phyloP scores from a whole-genome alignment of 2,329 filamentous ascomycete genomes.

The Thelonectria rubi region DNA sequence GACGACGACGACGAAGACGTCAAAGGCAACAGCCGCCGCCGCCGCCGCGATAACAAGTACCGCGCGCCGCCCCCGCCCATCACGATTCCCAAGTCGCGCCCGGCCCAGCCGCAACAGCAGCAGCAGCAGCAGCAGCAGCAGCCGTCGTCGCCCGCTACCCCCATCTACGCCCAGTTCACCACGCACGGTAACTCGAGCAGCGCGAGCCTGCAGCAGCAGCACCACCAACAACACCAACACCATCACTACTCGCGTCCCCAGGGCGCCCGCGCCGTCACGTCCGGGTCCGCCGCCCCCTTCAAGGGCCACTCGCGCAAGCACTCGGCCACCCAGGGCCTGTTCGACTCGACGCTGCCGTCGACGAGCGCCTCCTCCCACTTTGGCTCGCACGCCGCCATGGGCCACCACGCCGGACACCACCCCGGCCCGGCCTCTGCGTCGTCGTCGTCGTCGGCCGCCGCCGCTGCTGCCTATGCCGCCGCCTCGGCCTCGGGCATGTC shows the following conservation, averaged over 20 bases:
- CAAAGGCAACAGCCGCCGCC: too few species aligned
- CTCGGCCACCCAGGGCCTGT: slow-evolving; percentile 78
- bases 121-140: slow-evolving; percentile 32
- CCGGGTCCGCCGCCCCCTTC: slow-evolving; percentile 45
- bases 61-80: slow-evolving; percentile 45
- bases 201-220: slow-evolving; percentile 50
- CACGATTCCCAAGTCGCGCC: slow-evolving; percentile 57
- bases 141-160: slow-evolving; percentile 50
- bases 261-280: slow-evolving; percentile 43
- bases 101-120: slow-evolving; percentile 43
- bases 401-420: slow-evolving; percentile 49
- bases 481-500: slow-evolving; percentile 53
- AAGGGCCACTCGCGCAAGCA: slow-evolving; percentile 68
- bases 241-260: slow-evolving; percentile 69
- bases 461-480: slow-evolving; percentile 50
- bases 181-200: slow-evolving; percentile 57
- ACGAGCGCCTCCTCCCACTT: slow-evolving; percentile 61
- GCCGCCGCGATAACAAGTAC: too few species aligned
- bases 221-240: slow-evolving; percentile 21
- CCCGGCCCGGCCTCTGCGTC: slow-evolving; percentile 26
- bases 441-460: slow-evolving; percentile 34
- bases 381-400: slow-evolving; percentile 59
- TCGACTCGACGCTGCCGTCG: slow-evolving; percentile 77
- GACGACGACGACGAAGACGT: too few species aligned
- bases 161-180: slow-evolving; percentile 59